Evolutionary conservation across 495 filamentous ascomycete species (phyloP).

Genomic region (Talaromyces ruber): DNA sequence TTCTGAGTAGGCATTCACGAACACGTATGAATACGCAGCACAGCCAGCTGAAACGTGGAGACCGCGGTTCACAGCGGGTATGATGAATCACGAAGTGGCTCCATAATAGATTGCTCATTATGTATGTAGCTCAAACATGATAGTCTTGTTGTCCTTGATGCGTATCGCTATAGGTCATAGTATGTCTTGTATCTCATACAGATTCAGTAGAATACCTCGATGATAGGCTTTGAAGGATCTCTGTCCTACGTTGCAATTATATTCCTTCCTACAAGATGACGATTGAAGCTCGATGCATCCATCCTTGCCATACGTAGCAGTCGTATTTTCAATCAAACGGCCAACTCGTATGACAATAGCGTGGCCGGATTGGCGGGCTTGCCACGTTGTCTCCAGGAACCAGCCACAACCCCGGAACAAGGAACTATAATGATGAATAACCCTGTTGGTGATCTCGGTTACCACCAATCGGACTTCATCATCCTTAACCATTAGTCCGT

Average conservation of each 20-base stretch:
- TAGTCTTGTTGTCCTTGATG: background rate
- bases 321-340: background rate
- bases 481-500: background rate
- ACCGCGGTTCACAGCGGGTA: background rate
- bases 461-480: background rate
- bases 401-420: conserved; percentile 2
- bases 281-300: background rate
- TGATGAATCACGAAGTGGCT: background rate
- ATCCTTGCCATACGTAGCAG: background rate
- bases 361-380: background rate
- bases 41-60: background rate
- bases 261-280: background rate
- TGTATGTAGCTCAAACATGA: background rate
- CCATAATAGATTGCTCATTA: background rate
- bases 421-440: background rate
- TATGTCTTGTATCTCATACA: background rate
- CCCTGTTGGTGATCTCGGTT: background rate
- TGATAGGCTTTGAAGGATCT: background rate
- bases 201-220: background rate
- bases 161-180: background rate
- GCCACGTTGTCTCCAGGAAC: conserved; percentile 4
- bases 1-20: background rate
- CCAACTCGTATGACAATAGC: background rate
- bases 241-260: background rate
- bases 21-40: background rate